Percentiles rank a stretch among this genome's conserved stretches.
phyloP scores from a whole-genome alignment of 805 yeast genomes.

The Blastobotrys parvus region DNA sequence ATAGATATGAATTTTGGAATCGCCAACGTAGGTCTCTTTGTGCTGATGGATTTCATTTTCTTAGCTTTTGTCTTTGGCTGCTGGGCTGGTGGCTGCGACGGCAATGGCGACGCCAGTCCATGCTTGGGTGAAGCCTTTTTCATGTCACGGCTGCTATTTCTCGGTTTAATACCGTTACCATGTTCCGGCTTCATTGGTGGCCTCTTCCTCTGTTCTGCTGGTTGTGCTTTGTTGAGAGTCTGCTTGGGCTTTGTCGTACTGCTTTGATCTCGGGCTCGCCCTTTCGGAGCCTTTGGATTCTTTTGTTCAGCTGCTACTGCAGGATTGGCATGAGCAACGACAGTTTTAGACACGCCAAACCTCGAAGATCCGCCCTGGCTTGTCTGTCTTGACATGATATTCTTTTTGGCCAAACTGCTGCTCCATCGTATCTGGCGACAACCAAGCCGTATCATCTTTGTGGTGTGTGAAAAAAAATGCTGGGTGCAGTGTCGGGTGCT shows the following conservation, averaged over 20 bases:
- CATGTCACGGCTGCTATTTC: no score
- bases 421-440: no score
- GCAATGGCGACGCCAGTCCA: no score
- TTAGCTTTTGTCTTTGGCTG: background rate
- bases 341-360: no score
- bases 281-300: background rate
- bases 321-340: no score
- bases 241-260: background rate
- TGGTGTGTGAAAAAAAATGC: no score
- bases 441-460: no score
- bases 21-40: constrained; percentile 14
- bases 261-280: background rate
- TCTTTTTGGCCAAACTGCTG: background rate
- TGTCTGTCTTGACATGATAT: background rate
- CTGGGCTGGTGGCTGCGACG: no score
- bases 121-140: no score
- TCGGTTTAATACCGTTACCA: background rate
- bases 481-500: no score
- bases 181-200: background rate
- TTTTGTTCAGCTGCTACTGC: background rate
- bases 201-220: background rate
- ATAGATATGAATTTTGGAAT: constrained; percentile 76
- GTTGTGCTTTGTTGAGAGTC: background rate
- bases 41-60: constrained; percentile 8
- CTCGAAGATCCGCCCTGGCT: no score